A percentile compares a stretch with the other conserved stretches of the same genome.
phyloP scores from a whole-genome alignment of 306 rosid genomes.

The Acacia melanoxylon region DNA sequence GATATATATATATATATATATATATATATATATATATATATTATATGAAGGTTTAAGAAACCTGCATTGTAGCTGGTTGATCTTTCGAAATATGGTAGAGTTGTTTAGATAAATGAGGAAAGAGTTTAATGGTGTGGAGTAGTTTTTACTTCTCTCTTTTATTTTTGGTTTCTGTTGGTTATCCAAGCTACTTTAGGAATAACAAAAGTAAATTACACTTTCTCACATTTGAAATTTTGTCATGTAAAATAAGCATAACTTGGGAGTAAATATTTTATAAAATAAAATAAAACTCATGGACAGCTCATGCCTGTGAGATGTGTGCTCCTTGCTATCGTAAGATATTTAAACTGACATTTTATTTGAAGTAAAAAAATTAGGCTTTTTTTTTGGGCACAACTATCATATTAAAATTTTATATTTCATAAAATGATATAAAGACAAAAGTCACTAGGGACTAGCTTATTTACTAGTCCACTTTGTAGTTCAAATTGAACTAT shows the following conservation, averaged over 20 bases:
- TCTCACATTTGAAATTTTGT: neutral
- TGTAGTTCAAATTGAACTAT: too few species aligned
- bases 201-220: neutral
- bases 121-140: neutral
- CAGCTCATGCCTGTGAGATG: neutral
- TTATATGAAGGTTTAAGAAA: neutral
- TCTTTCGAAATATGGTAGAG: neutral
- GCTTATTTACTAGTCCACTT: too few species aligned
- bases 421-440: too few species aligned
- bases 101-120: neutral
- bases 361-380: too few species aligned
- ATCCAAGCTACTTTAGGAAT: neutral
- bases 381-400: too few species aligned
- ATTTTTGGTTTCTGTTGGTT: neutral
- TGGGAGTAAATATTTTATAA: neutral
- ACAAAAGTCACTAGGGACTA: too few species aligned
- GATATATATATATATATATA: neutral
- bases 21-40: neutral
- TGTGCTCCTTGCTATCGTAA: neutral
- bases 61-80: too few species aligned
- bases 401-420: too few species aligned
- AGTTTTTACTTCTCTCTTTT: neutral
- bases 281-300: neutral
- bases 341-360: too few species aligned
- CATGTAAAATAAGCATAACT: neutral